These are phyloP conservation scores for Phytopythium chamaehyphon DNA, from an alignment of 352 stramenopile genomes.

Conservation along the genomic window DNA sequence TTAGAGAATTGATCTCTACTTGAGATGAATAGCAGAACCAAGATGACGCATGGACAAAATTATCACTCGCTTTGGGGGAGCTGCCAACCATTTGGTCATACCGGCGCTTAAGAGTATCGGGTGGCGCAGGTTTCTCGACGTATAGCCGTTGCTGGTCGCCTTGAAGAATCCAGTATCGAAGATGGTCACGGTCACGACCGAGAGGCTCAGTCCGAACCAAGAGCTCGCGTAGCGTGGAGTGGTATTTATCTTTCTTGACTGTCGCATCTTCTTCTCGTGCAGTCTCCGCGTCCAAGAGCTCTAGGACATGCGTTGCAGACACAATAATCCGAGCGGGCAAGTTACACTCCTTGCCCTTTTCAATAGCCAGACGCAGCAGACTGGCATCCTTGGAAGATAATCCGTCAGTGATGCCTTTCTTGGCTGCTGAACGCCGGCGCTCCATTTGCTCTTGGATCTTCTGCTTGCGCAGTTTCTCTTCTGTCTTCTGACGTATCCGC, in stretches of 20 bases:
- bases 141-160: constrained; percentile 67
- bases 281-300: constrained; percentile 70
- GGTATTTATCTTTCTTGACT: constrained; percentile 57
- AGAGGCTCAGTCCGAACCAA: constrained; percentile 78
- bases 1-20: constrained; percentile 50
- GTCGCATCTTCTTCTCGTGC: constrained; percentile 61
- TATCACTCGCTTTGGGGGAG: constrained; percentile 18
- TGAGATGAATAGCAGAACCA: constrained; percentile 74
- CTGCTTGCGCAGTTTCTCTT: constrained; percentile 66
- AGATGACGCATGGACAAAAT: constrained; percentile 14
- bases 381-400: constrained; percentile 55
- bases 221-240: constrained; percentile 47
- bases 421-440: constrained; percentile 45
- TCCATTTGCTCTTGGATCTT: constrained; percentile 63
- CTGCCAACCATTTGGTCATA: constrained; percentile 31
- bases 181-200: constrained; percentile 53
- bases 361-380: constrained; percentile 50
- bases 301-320: constrained; percentile 66
- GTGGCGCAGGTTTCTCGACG: constrained; percentile 50
- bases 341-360: constrained; percentile 70
- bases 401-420: constrained; percentile 65
- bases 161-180: constrained; percentile 72
- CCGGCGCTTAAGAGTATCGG: constrained; percentile 38
- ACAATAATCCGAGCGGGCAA: constrained; percentile 62
- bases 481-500: constrained; percentile 40